Conservation (phyloP, 345 rosid species). For the Eucalyptus globulus region DNA sequence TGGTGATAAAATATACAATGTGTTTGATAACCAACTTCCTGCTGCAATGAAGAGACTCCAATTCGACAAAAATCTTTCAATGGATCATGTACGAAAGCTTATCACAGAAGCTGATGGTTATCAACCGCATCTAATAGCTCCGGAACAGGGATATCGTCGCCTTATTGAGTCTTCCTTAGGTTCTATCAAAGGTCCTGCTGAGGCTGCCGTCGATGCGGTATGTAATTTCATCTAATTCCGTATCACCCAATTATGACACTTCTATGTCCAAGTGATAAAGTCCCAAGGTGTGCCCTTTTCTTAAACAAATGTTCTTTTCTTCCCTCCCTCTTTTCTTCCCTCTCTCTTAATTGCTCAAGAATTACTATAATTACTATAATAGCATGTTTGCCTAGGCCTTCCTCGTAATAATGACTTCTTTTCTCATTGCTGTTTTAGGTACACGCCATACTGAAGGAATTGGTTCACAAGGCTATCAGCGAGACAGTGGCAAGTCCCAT, state of each 20-base stretch:
- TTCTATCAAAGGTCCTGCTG: constrained; percentile 88
- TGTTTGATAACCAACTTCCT: constrained; percentile 87
- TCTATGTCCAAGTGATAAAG: not conserved
- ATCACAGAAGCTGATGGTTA: constrained; percentile 98
- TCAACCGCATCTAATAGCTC: constrained; percentile 97
- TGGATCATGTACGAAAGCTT: constrained; percentile 79
- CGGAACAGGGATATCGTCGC: constrained; percentile 94
- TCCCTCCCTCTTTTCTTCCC: too few species aligned
- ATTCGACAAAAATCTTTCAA: constrained; percentile 80
- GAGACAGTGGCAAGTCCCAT: constrained; percentile 47
- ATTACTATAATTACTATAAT: not conserved
- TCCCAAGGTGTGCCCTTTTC: not conserved
- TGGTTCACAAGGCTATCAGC: constrained; percentile 66
- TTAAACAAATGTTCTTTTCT: not conserved
- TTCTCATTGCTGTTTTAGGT: constrained; percentile 21
- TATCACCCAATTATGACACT: not conserved
- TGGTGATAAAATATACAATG: constrained; percentile 80
- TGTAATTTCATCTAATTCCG: not conserved
- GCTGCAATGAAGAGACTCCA: constrained; percentile 88
- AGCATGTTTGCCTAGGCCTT: not conserved
- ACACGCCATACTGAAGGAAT: constrained; percentile 77
- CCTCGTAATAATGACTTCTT: not conserved
- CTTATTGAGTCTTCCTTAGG: constrained; percentile 84
- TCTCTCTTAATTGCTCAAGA: not conserved
- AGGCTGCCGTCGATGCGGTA: constrained; percentile 97